These are phyloP conservation scores for Aspergillus taichungensis DNA, from an alignment of 495 filamentous ascomycete genomes.

Conservation along the genomic window DNA sequence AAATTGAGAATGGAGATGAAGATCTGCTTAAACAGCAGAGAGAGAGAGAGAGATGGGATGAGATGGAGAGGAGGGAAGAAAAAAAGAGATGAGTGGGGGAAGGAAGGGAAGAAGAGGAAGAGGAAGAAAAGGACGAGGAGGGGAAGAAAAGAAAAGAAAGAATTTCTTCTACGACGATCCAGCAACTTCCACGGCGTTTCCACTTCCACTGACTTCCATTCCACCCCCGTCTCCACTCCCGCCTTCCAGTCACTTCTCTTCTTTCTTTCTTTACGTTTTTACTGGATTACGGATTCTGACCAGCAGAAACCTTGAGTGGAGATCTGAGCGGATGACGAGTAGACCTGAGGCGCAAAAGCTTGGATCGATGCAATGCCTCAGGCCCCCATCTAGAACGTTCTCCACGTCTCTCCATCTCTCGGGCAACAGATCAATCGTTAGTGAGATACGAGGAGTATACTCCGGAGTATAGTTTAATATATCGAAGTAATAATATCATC, in stretches of 20 bases:
- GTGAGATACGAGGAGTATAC: no score
- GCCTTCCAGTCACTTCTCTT: slow-evolving; percentile 1
- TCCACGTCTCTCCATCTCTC: background rate
- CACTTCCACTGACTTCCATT: slow-evolving; percentile 24
- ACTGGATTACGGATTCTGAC: no score
- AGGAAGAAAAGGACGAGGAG: slow-evolving; percentile 7
- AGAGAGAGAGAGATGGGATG: background rate
- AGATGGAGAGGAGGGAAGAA: slow-evolving; percentile 6
- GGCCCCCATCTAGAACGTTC: slow-evolving; percentile 24
- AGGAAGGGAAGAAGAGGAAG: slow-evolving; percentile 18
- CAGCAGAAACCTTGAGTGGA: no score
- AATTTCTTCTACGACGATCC: slow-evolving; percentile 36
- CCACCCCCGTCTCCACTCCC: background rate
- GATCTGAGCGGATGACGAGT: no score
- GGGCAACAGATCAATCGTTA: no score
- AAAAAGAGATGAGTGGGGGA: slow-evolving; percentile 4
- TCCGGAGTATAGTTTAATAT: background rate
- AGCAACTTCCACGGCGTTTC: slow-evolving; percentile 33
- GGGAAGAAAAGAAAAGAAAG: slow-evolving; percentile 7
- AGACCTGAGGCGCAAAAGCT: no score
- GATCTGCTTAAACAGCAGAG: background rate
- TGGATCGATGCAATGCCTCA: slow-evolving; percentile 2
- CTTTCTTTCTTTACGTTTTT: background rate
- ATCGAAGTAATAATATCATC: background rate
- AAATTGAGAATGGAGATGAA: slow-evolving; percentile 4